phyloP scores from a whole-genome alignment of 2,329 filamentous ascomycete genomes.

The Exophiala lecanii-corni region DNA sequence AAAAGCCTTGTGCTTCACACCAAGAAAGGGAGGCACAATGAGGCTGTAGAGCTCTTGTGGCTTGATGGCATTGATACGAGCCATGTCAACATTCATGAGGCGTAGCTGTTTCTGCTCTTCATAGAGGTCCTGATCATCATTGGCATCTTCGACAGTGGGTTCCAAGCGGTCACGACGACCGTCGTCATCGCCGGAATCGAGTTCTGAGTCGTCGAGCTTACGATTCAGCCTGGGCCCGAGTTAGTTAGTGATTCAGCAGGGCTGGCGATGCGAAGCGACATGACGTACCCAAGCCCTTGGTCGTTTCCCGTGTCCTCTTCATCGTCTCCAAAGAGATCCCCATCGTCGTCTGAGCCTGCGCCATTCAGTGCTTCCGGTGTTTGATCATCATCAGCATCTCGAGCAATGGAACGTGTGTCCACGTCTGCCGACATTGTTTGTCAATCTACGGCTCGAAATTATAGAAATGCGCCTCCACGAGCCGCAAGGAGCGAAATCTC shows the following conservation, averaged over 20 bases:
- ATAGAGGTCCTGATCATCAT: slow-evolving; percentile 33
- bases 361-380: slow-evolving; percentile 28
- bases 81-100: slow-evolving; percentile 33
- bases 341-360: slow-evolving; percentile 29
- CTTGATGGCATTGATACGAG: slow-evolving; percentile 54
- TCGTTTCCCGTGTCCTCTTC: too few relatives aligned
- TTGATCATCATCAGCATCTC: slow-evolving; percentile 7
- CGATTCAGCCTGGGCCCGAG: slow-evolving; percentile 31
- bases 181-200: slow-evolving; percentile 61
- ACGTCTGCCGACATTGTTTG: slow-evolving; percentile 21
- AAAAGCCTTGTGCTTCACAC: slow-evolving; percentile 58
- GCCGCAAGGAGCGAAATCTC: too few relatives aligned
- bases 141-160: slow-evolving; percentile 41
- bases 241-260: slow-evolving; percentile 4
- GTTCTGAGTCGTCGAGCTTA: slow-evolving; percentile 56
- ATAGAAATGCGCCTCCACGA: too few relatives aligned
- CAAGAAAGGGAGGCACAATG: slow-evolving; percentile 60
- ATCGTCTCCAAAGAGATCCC: slow-evolving; percentile 44
- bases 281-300: too few relatives aligned
- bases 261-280: too few relatives aligned
- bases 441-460: too few relatives aligned
- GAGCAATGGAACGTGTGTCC: slow-evolving; percentile 10
- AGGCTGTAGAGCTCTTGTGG: slow-evolving; percentile 59
- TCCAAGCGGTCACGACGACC: slow-evolving; percentile 50
- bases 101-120: slow-evolving; percentile 44